Conservation (phyloP, 2,329 filamentous ascomycete species). For the Fusarium devonianum region DNA sequence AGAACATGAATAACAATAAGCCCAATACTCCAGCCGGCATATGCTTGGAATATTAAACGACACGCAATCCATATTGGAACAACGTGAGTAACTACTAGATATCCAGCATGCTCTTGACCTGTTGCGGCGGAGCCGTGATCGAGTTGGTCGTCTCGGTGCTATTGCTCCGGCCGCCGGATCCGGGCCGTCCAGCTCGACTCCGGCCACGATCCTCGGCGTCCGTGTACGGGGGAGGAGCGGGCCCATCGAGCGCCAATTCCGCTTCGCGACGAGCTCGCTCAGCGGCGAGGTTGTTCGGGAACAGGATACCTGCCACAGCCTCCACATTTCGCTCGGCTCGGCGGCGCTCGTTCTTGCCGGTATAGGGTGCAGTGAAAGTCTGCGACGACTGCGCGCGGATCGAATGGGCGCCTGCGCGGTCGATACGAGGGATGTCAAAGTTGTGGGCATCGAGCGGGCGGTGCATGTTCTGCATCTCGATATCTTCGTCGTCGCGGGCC, state of each 20-base stretch:
- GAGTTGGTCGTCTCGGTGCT: slow-evolving; percentile 58
- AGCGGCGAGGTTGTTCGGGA: slow-evolving; percentile 51
- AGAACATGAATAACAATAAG: slow-evolving; percentile 15
- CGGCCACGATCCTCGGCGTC: slow-evolving; percentile 39
- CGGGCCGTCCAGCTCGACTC: slow-evolving; percentile 38
- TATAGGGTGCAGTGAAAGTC: slow-evolving; percentile 42
- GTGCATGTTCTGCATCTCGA: slow-evolving; percentile 50
- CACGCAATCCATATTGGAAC: too few species aligned
- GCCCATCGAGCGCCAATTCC: slow-evolving; percentile 54
- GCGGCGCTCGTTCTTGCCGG: slow-evolving; percentile 54
- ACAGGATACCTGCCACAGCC: slow-evolving; percentile 55
- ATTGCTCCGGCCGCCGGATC: slow-evolving; percentile 50
- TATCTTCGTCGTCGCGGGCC: slow-evolving; percentile 43
- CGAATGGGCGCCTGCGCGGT: slow-evolving; percentile 42
- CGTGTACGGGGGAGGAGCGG: slow-evolving; percentile 51
- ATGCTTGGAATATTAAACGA: too few species aligned
- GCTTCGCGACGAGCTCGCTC: slow-evolving; percentile 47
- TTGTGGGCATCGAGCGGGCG: slow-evolving; percentile 25
- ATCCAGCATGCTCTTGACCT: slow-evolving; percentile 66
- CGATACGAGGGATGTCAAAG: slow-evolving; percentile 45
- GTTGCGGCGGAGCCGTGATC: slow-evolving; percentile 57
- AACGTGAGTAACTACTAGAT: too few species aligned
- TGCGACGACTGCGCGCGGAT: slow-evolving; percentile 30
- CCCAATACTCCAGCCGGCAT: too few species aligned
- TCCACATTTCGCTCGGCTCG: slow-evolving; percentile 55